Conservation (phyloP, 805 yeast species). For the Cyberlindnera maclurae region DNA sequence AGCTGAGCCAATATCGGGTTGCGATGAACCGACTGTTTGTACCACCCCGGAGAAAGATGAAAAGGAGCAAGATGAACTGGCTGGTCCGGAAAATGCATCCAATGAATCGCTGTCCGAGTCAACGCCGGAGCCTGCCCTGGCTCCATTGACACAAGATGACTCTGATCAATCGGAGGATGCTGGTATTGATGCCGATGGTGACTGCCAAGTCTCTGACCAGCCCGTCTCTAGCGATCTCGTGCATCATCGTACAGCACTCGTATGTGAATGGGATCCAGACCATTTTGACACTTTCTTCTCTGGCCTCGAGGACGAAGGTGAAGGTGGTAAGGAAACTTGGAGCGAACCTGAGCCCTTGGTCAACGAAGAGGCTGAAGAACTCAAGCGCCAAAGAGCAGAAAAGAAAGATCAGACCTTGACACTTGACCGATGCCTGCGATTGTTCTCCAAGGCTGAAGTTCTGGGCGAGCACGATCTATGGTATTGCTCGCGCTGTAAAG, state of each 20-base stretch:
- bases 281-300: conserved; percentile 46
- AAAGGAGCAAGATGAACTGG: too few species aligned
- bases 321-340: conserved; percentile 52
- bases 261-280: conserved; percentile 62
- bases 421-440: conserved; percentile 64
- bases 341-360: conserved; percentile 38
- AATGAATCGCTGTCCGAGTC: not conserved
- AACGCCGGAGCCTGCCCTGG: not conserved
- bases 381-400: conserved; percentile 26
- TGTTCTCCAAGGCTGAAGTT: conserved; percentile 76
- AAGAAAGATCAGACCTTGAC: conserved; percentile 38
- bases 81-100: too few species aligned
- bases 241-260: conserved; percentile 32
- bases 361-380: conserved; percentile 49
- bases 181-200: conserved; percentile 3
- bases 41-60: too few species aligned
- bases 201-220: not conserved
- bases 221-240: conserved; percentile 16
- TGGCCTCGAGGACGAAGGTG: conserved; percentile 36
- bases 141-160: too few species aligned
- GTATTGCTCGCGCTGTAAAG: conserved; percentile 89
- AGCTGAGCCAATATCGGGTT: too few species aligned
- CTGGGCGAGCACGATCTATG: conserved; percentile 85
- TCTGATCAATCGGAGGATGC: too few species aligned
- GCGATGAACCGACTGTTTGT: conserved; percentile 6